Conservation (phyloP, 345 rosid species). For the Hirschfeldia incana region DNA sequence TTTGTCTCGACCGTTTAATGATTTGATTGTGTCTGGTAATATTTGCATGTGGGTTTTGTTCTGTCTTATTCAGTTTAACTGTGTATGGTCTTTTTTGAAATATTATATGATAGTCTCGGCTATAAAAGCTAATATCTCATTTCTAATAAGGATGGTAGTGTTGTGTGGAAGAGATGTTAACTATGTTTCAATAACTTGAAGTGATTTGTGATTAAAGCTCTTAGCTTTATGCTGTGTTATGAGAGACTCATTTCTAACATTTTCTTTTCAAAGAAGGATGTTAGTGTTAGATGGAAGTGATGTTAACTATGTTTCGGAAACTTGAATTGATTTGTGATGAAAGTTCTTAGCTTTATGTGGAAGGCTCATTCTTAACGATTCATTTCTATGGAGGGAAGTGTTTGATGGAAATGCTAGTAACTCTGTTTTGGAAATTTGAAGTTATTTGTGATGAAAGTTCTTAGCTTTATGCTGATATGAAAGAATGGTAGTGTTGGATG, state of each 20-base stretch:
- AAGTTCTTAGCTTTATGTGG: neutral
- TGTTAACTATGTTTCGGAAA: too few species aligned
- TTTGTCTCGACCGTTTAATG: neutral
- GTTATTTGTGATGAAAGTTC: neutral
- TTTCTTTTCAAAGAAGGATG: neutral
- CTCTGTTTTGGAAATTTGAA: neutral
- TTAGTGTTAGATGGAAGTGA: too few species aligned
- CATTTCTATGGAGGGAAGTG: too few species aligned
- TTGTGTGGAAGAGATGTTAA: neutral
- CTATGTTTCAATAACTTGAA: neutral
- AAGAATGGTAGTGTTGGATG: neutral
- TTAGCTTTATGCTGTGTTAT: neutral
- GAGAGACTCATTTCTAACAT: neutral
- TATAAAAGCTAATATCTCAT: too few species aligned
- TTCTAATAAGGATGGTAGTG: neutral
- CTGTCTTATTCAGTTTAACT: neutral
- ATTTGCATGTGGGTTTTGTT: neutral
- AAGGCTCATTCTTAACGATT: too few species aligned
- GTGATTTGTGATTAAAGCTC: neutral
- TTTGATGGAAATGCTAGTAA: too few species aligned
- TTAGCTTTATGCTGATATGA: neutral
- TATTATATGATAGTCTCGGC: too few species aligned
- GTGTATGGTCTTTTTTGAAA: too few species aligned
- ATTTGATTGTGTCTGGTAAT: neutral
- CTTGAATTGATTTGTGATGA: too few species aligned